Conservation (phyloP, 83 land plant genomes). For the Larix sibirica region DNA sequence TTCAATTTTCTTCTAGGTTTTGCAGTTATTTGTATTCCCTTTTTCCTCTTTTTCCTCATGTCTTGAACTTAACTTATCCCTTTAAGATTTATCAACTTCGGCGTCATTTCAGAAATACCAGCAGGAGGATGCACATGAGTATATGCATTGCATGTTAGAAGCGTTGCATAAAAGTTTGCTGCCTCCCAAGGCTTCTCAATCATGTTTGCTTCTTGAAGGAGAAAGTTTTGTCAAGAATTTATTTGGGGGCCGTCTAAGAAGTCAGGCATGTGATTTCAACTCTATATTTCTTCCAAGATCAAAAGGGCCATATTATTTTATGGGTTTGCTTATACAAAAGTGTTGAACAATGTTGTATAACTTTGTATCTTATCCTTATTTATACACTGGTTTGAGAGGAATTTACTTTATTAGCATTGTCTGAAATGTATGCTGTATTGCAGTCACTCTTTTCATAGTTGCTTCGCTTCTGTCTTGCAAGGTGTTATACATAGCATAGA, state of each 20-base stretch:
- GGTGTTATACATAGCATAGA: not conserved
- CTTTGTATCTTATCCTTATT: no score
- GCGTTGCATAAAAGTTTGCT: constrained; percentile 30
- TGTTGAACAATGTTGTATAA: not conserved
- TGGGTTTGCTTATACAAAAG: not conserved
- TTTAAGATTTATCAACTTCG: constrained; percentile 42
- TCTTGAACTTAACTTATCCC: constrained; percentile 22
- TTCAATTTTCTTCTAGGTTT: not conserved
- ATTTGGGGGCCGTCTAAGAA: constrained; percentile 62
- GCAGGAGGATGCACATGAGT: constrained; percentile 80
- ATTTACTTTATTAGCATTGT: no score
- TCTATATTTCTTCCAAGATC: not conserved
- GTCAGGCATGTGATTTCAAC: constrained; percentile 33
- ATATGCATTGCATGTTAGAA: constrained; percentile 51
- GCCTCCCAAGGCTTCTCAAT: constrained; percentile 11
- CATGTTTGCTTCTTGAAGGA: not conserved
- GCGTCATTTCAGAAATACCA: constrained; percentile 26
- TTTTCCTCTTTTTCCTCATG: not conserved
- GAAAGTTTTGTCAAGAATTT: constrained; percentile 40
- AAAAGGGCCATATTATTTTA: not conserved
- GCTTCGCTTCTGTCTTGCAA: no score
- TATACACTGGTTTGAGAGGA: no score
- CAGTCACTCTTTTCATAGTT: no score
- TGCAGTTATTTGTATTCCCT: not conserved
- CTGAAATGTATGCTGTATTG: no score